phyloP scores from a whole-genome alignment of 2,329 filamentous ascomycete species.

The Acrodontium crateriforme region DNA sequence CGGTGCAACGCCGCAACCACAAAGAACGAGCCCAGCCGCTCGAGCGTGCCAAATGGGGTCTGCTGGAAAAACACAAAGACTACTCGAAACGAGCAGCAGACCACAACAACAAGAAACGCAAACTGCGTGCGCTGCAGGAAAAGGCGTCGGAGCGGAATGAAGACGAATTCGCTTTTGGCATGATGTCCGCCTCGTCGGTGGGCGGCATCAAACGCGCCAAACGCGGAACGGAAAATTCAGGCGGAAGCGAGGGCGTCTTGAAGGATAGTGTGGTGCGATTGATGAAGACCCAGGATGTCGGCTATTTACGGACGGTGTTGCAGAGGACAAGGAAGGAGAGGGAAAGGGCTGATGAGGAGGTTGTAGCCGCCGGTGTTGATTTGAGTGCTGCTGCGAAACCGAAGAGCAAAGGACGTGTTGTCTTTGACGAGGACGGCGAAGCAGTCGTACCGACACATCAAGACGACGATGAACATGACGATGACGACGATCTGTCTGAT shows the following conservation, averaged over 20 bases:
- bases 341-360: conserved; percentile 31
- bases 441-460: conserved; percentile 1
- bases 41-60: conserved; percentile 72
- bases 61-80: conserved; percentile 91
- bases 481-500: conserved; percentile 2
- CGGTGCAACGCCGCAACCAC: conserved; percentile 69
- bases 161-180: conserved; percentile 53
- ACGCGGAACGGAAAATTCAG: conserved; percentile 28
- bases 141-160: conserved; percentile 49
- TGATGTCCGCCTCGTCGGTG: conserved; percentile 41
- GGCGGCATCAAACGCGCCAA: conserved; percentile 31
- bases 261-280: conserved; percentile 46
- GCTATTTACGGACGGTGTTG: conserved; percentile 45
- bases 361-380: conserved; percentile 6
- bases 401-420: conserved; percentile 24
- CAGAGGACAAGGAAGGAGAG: conserved; percentile 42
- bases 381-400: too few species aligned
- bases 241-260: conserved; percentile 24
- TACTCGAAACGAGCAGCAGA: conserved; percentile 52
- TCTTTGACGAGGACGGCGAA: conserved; percentile 23
- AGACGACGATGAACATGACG: conserved; percentile 7
- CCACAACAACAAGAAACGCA: conserved; percentile 48
- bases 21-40: conserved; percentile 77
- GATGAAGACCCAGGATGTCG: conserved; percentile 52
- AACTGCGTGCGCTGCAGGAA: conserved; percentile 43